A percentile compares a stretch with the other conserved stretches of the same genome.
phyloP scores from a whole-genome alignment of 2,329 filamentous ascomycete species.

The Emericellopsis cladophorae region DNA sequence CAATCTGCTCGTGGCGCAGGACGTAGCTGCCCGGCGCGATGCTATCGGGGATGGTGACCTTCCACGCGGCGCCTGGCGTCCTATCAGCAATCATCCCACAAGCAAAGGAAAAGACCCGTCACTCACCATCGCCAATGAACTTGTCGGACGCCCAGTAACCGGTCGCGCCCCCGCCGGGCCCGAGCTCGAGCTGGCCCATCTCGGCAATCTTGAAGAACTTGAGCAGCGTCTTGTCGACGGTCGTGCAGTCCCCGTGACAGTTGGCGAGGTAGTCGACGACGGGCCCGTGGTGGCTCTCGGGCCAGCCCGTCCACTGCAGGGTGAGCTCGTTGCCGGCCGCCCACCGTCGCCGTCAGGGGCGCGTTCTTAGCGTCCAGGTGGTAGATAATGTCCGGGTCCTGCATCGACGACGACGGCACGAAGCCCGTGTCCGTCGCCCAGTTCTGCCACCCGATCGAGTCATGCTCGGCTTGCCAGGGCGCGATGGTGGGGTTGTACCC shows the following conservation, averaged over 20 bases:
- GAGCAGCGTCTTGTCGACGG: conserved; percentile 33
- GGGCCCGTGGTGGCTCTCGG: conserved; percentile 44
- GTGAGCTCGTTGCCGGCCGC: conserved; percentile 8
- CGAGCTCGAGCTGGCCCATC: conserved; percentile 32
- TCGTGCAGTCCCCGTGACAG: conserved; percentile 32
- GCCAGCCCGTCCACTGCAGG: conserved; percentile 48
- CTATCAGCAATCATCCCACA: background rate
- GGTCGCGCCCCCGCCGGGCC: conserved; percentile 26
- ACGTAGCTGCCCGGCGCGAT: conserved; percentile 37
- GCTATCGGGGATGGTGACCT: conserved; percentile 27
- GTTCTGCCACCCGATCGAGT: conserved; percentile 5
- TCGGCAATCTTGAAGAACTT: conserved; percentile 48
- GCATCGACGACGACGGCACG: conserved; percentile 24
- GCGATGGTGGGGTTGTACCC: conserved; percentile 5
- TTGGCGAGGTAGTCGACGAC: conserved; percentile 46
- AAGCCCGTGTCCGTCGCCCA: conserved; percentile 14
- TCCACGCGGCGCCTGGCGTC: conserved; percentile 12
- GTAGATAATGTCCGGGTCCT: conserved; percentile 22
- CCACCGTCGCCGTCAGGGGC: conserved; percentile 4
- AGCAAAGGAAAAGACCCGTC: no score
- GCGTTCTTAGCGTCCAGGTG: conserved; percentile 20
- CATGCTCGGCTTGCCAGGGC: conserved; percentile 2
- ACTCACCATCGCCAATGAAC: background rate
- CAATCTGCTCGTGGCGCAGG: conserved; percentile 38
- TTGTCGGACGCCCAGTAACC: conserved; percentile 16